Base-by-base conservation (phyloP, 2,329 filamentous ascomycete genomes). In the Sporothrix curviconia region DNA sequence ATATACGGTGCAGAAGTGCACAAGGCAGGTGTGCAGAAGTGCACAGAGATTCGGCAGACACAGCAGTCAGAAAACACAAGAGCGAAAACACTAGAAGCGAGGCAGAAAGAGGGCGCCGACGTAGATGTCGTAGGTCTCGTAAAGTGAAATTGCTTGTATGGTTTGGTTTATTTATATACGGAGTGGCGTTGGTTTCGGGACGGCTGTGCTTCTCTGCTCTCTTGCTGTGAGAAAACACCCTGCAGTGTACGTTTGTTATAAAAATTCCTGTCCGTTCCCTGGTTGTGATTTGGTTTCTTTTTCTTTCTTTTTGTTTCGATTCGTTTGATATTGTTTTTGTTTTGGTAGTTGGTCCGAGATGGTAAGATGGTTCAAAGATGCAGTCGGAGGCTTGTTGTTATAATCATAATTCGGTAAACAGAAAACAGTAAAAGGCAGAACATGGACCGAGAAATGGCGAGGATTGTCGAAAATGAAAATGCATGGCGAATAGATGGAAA, bases 141-240 rank as follows among this genome's bases (percentile, higher is more conserved):
- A n/a, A n/a, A n/a, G n/a, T n/a, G n/a, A n/a, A n/a, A n/a, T n/a
- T n/a, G n/a, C n/a, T n/a, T n/a, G n/a, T n/a, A n/a, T n/a, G n/a
- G n/a, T n/a, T n/a, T 49, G 40, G n/a, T 53, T 47, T 54, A 17
- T 30, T 24, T 56, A 56, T 56, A 56, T 56, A 56, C 54, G 43
- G 34, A 56, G 54, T 56, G 54, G 54, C 54, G 54, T 56, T 46
- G 54, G 42, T n/a, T 56, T 49, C 34, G 34, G 43, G 42, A 49
- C 43, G 54, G 54, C 25, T 49, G 36, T 40, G 8, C 19, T 17
- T 32, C 37, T 53, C 37, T 22, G n/a, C 19, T 50, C 19, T 24
- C 14, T 22, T 37, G 14, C 32, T 37, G 19, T 22, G 24, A 53
- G 37, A 53, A 11, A 11, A 34, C n/a, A 55, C 32, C 40, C 52